phyloP scores from a whole-genome alignment of 2,329 filamentous ascomycete genomes.

The Canariomyces notabilis region DNA sequence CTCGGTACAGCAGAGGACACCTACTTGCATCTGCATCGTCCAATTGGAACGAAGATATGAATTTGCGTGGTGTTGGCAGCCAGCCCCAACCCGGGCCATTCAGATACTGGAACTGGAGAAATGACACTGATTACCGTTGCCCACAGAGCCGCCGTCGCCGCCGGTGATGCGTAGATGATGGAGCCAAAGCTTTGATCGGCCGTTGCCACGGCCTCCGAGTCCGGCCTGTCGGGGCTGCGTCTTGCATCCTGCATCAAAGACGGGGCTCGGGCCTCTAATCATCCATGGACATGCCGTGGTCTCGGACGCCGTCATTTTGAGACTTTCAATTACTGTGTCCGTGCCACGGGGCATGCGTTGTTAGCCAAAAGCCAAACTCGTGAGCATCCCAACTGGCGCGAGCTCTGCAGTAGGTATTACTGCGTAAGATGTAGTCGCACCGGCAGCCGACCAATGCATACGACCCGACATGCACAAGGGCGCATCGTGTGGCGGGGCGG shows the following conservation, averaged over 20 bases:
- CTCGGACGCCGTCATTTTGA: neutral
- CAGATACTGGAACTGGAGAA: neutral
- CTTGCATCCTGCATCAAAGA: too few relatives aligned
- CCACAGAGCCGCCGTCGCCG: neutral
- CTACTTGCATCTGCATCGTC: neutral
- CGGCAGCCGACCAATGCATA: constrained; percentile 35
- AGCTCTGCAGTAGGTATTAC: too few relatives aligned
- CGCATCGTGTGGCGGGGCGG: constrained; percentile 15
- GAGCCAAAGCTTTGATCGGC: too few relatives aligned
- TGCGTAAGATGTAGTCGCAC: too few relatives aligned
- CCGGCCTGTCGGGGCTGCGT: neutral
- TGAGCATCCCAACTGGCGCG: too few relatives aligned
- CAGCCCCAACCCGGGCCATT: neutral
- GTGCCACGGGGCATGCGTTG: neutral
- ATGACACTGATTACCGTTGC: neutral
- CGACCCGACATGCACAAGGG: constrained; percentile 18
- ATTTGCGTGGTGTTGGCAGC: too few relatives aligned
- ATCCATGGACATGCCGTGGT: too few relatives aligned
- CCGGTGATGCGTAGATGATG: neutral
- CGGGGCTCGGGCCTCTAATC: neutral
- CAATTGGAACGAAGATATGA: neutral
- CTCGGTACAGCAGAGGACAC: neutral
- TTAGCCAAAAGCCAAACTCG: neutral
- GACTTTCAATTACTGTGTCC: neutral
- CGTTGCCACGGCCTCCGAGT: neutral